phyloP scores from a whole-genome alignment of 2,329 filamentous ascomycete genomes.

The Colletotrichum karsti region DNA sequence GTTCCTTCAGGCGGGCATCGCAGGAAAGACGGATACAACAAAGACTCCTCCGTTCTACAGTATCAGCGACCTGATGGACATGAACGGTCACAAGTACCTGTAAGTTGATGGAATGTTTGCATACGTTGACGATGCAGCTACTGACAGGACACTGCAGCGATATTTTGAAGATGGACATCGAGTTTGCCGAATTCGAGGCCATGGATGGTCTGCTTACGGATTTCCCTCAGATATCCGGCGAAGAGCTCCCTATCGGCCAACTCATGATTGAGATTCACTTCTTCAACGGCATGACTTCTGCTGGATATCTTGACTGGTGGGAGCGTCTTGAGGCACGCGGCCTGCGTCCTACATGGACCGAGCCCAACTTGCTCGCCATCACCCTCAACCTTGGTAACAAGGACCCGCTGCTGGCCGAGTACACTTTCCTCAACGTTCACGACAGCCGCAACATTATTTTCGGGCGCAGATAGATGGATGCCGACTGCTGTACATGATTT shows the following conservation, averaged over 20 bases:
- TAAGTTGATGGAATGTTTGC: not conserved
- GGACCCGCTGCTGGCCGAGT: conserved; percentile 31
- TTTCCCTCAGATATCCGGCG: conserved; percentile 28
- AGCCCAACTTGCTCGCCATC: conserved; percentile 34
- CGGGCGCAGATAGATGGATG: not conserved
- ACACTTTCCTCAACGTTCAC: conserved; percentile 34
- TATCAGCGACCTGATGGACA: conserved; percentile 45
- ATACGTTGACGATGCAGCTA: not conserved
- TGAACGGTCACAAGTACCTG: conserved; percentile 47
- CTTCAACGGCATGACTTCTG: conserved; percentile 14
- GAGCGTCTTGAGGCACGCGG: conserved; percentile 33
- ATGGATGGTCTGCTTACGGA: conserved; percentile 35
- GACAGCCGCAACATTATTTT: conserved; percentile 29
- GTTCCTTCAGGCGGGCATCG: conserved; percentile 43
- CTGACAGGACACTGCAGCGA: conserved; percentile 36
- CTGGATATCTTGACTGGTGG: conserved; percentile 34
- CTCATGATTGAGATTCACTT: conserved; percentile 33
- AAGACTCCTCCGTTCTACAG: conserved; percentile 40
- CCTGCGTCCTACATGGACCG: conserved; percentile 34
- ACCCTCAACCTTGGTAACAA: conserved; percentile 27
- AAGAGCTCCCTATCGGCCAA: conserved; percentile 31
- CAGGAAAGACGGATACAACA: conserved; percentile 35
- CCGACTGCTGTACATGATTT: not conserved
- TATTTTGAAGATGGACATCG: conserved; percentile 50
- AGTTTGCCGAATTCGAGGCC: conserved; percentile 43